These are phyloP conservation scores for Moniliella sp. DNA, from an alignment of 1,284 basidiomycete species.

Conservation along the genomic window DNA sequence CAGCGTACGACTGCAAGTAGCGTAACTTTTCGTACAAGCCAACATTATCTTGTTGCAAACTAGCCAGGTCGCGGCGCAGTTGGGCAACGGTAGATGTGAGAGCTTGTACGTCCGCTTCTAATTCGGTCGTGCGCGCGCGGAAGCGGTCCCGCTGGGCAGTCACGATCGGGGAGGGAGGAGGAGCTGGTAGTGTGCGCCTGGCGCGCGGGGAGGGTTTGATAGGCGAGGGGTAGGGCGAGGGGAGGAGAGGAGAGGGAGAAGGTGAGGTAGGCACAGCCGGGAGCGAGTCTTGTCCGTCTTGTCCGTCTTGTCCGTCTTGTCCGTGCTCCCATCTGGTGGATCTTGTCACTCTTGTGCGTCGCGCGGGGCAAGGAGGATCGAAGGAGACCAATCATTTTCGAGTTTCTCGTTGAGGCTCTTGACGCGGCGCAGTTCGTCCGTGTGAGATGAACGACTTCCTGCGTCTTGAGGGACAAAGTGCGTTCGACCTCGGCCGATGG, in stretches of 20 bases:
- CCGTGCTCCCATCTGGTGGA: conserved; percentile 2
- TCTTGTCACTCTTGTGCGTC: conserved; percentile 23
- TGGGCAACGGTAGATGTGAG: conserved; percentile 84
- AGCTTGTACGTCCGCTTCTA: conserved; percentile 84
- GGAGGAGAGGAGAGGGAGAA: conserved; percentile 1
- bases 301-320: conserved; percentile 9
- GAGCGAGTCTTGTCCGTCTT: not conserved
- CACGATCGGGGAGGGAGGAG: conserved; percentile 45
- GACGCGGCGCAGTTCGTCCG: conserved; percentile 54
- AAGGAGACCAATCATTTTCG: conserved; percentile 69
- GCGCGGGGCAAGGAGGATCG: conserved; percentile 40
- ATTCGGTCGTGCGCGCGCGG: conserved; percentile 75
- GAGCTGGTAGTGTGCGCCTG: conserved; percentile 2
- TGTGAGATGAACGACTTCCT: conserved; percentile 44
- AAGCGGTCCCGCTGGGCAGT: conserved; percentile 88
- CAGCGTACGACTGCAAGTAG: conserved; percentile 15
- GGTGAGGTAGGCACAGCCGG: not conserved
- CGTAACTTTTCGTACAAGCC: conserved; percentile 27
- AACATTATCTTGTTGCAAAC: conserved; percentile 22
- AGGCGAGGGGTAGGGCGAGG: conserved; percentile 1
- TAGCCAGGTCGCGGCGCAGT: conserved; percentile 22
- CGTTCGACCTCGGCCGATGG: conserved; percentile 30
- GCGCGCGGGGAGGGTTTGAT: not conserved
- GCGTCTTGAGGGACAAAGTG: conserved; percentile 33
- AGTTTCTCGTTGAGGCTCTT: conserved; percentile 61